A percentile compares a stretch with the other conserved stretches of the same genome.
Conservation (phyloP, 768 basidiomycete genomes). For the Collybiopsis confluens region DNA sequence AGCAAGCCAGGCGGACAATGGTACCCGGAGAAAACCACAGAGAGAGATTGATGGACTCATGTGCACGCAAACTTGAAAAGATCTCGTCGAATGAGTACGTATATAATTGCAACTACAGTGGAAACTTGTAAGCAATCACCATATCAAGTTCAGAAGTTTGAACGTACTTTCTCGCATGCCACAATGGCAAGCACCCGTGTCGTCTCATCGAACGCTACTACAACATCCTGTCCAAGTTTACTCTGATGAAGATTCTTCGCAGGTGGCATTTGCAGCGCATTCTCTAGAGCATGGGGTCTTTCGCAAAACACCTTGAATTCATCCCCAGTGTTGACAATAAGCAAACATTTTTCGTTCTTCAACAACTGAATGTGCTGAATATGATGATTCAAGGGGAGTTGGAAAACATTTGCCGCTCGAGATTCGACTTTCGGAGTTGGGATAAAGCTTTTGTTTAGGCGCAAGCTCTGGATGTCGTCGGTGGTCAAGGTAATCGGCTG, state of each 20-base stretch:
- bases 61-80: constrained; percentile 34
- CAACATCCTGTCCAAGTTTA: constrained; percentile 41
- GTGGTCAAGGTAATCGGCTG: constrained; percentile 18
- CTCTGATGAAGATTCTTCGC: constrained; percentile 35
- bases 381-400: constrained; percentile 14
- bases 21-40: constrained; percentile 35
- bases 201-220: constrained; percentile 49
- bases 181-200: constrained; percentile 46
- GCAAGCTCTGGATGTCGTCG: constrained; percentile 31
- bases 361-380: constrained; percentile 36
- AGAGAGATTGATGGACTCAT: constrained; percentile 33
- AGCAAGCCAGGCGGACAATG: constrained; percentile 32
- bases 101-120: constrained; percentile 36
- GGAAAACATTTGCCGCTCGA: constrained; percentile 21
- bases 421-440: constrained; percentile 25
- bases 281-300: constrained; percentile 21
- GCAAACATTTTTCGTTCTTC: constrained; percentile 33
- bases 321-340: constrained; percentile 32
- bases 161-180: constrained; percentile 33
- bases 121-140: too few species aligned
- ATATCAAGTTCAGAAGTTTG: too few species aligned
- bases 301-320: constrained; percentile 39
- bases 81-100: constrained; percentile 45
- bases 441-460: constrained; percentile 26
- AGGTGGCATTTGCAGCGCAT: constrained; percentile 20